These are phyloP conservation scores for Nasturtium officinale DNA, from an alignment of 345 rosid species.

Conservation along the genomic window DNA sequence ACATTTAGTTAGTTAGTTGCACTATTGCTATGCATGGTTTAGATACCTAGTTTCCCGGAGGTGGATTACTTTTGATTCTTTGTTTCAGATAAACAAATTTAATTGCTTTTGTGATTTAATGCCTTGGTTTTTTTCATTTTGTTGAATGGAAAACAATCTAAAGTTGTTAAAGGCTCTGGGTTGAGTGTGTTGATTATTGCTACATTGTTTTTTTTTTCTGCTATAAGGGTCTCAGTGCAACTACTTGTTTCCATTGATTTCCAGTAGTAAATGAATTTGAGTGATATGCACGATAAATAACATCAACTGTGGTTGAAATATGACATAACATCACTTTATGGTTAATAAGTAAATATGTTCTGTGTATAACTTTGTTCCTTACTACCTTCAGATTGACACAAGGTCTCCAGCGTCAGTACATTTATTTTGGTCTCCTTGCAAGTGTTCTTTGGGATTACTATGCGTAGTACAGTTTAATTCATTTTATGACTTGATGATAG, in stretches of 20 bases:
- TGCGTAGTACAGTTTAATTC: not conserved
- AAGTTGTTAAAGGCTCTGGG: not conserved
- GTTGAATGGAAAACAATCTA: not conserved
- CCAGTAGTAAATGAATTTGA: not conserved
- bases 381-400: not conserved
- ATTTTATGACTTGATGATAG: not conserved
- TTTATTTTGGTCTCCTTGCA: not conserved
- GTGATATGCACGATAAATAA: not conserved
- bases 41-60: conserved; percentile 10
- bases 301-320: not conserved
- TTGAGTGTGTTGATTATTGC: conserved; percentile 1
- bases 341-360: not conserved
- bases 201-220: conserved; percentile 17
- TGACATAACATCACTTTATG: not conserved
- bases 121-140: not conserved
- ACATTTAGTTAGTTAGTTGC: not conserved
- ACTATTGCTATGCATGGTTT: conserved; percentile 18
- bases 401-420: not conserved
- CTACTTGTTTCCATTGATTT: conserved; percentile 6
- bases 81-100: not conserved
- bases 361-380: not conserved
- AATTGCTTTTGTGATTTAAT: too few relatives aligned
- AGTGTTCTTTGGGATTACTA: too few relatives aligned
- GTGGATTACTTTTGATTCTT: not conserved
- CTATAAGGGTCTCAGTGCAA: conserved; percentile 18